Evolutionary conservation across 805 yeast species (phyloP).

Genomic region (Nakazawaea ishiwadae): DNA sequence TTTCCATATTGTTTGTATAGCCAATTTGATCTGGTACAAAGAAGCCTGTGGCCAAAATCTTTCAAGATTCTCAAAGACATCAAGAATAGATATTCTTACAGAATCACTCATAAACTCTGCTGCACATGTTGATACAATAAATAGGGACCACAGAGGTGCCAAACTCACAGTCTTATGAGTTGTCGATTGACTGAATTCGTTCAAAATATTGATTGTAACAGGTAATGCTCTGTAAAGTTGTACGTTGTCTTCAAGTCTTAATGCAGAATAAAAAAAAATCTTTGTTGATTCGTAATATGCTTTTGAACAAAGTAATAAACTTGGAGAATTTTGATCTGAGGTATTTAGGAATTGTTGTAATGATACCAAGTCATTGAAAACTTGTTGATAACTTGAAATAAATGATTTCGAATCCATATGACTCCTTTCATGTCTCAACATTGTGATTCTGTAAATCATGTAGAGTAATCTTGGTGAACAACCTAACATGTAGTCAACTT

Average conservation of each 20-base stretch:
- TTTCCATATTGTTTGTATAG: conserved; percentile 26
- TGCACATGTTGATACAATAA: conserved; percentile 20
- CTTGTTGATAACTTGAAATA: not conserved
- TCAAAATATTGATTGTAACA: conserved; percentile 11
- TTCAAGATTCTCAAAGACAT: conserved; percentile 18
- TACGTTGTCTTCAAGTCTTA: conserved; percentile 7
- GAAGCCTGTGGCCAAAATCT: conserved; percentile 25
- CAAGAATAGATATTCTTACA: conserved; percentile 16
- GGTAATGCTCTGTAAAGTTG: conserved; percentile 9
- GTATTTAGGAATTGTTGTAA: conserved; percentile 13
- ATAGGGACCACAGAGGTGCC: conserved; percentile 29
- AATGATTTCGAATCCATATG: conserved; percentile 4
- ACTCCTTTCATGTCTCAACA: conserved; percentile 14
- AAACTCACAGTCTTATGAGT: conserved; percentile 11
- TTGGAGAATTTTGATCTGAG: conserved; percentile 7
- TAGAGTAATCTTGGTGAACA: conserved; percentile 26
- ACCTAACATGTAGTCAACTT: conserved; percentile 29
- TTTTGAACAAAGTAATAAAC: conserved; percentile 17
- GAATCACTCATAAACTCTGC: conserved; percentile 15
- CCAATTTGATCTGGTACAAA: conserved; percentile 17
- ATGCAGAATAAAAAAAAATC: conserved; percentile 16
- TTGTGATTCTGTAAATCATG: conserved; percentile 20
- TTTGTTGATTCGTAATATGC: conserved; percentile 19
- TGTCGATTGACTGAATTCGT: conserved; percentile 5
- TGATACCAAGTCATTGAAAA: conserved; percentile 14